Percentiles rank a stretch among this genome's conserved stretches.
phyloP scores from a whole-genome alignment of 1,139 yeast genomes.

The Yarrowia galli region DNA sequence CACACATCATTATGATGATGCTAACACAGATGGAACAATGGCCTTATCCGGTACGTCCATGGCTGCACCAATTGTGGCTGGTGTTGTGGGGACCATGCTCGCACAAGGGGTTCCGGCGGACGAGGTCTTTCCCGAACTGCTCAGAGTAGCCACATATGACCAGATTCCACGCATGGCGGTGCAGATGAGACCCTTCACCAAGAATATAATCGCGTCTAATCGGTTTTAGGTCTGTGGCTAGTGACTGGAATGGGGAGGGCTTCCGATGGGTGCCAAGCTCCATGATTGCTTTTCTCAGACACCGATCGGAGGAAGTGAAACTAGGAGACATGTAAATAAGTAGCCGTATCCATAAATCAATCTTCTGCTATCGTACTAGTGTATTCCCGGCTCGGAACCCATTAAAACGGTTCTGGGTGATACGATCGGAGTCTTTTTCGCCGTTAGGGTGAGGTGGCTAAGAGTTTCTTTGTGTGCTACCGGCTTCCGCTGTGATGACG shows the following conservation, averaged over 20 bases:
- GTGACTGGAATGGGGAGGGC: conserved; percentile 18
- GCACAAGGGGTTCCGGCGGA: conserved; percentile 61
- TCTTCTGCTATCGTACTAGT: background rate
- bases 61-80: conserved; percentile 87
- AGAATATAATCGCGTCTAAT: conserved; percentile 35
- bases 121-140: conserved; percentile 36
- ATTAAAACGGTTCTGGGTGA: background rate
- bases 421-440: conserved; percentile 6
- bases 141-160: conserved; percentile 34
- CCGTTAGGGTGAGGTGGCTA: conserved; percentile 28
- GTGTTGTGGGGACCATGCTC: conserved; percentile 69
- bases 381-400: background rate
- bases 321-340: background rate
- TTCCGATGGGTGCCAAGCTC: background rate
- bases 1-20: background rate
- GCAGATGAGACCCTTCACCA: conserved; percentile 37
- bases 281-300: background rate
- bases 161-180: conserved; percentile 37
- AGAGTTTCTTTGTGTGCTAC: background rate
- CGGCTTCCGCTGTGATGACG: conserved; percentile 20
- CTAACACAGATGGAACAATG: conserved; percentile 45
- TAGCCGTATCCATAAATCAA: background rate
- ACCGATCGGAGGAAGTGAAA: background rate
- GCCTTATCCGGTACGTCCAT: conserved; percentile 85
- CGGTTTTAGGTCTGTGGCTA: conserved; percentile 37